A percentile compares a stretch with the other conserved stretches of the same genome.
Evolutionary conservation across 495 filamentous ascomycete genomes (phyloP).

Genomic region (Podospora conica): DNA sequence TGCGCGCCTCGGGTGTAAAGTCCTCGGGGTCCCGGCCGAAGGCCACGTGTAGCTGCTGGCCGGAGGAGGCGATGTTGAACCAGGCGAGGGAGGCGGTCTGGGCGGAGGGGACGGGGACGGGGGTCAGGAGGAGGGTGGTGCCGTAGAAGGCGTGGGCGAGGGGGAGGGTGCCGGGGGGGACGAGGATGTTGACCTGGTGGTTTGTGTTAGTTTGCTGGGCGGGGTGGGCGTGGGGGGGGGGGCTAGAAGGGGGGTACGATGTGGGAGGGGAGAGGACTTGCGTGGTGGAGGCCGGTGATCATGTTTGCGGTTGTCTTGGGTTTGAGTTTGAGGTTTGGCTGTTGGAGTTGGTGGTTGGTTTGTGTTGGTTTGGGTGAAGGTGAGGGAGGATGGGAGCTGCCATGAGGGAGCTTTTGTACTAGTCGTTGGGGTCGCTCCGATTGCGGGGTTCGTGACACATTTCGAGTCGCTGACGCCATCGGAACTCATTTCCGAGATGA

Average conservation of each 20-base stretch:
- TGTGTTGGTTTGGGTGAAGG: background rate
- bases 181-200: slow-evolving; percentile 48
- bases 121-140: slow-evolving; percentile 45
- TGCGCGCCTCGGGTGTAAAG: slow-evolving; percentile 32
- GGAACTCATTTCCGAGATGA: background rate
- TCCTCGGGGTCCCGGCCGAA: slow-evolving; percentile 32
- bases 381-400: background rate
- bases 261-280: slow-evolving; percentile 1
- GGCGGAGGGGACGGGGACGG: slow-evolving; percentile 44
- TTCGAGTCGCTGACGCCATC: slow-evolving; percentile 8
- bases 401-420: background rate
- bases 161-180: slow-evolving; percentile 47
- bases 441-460: background rate
- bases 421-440: background rate
- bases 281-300: slow-evolving; percentile 55
- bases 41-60: slow-evolving; percentile 56
- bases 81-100: slow-evolving; percentile 48
- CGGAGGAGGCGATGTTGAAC: slow-evolving; percentile 53
- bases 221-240: background rate
- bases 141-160: slow-evolving; percentile 52
- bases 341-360: background rate
- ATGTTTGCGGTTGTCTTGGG: slow-evolving; percentile 24
- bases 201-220: background rate
- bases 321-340: background rate
- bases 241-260: background rate